phyloP scores from a whole-genome alignment of 1,284 basidiomycete genomes.

The Ustilago nuda region DNA sequence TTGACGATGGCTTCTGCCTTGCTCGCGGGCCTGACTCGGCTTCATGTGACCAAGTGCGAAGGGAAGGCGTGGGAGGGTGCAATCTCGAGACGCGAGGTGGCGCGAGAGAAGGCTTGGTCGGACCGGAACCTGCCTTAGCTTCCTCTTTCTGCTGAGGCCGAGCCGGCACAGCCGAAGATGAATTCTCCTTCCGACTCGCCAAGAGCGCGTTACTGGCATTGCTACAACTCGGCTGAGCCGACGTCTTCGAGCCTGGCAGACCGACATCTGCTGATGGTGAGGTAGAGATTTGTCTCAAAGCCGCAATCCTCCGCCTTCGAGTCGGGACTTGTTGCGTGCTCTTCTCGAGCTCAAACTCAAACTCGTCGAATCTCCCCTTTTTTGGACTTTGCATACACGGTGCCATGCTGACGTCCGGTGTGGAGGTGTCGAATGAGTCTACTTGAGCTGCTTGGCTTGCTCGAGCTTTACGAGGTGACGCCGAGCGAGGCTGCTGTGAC shows the following conservation, averaged over 20 bases:
- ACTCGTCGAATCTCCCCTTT: conserved; percentile 48
- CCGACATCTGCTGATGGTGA: conserved; percentile 27
- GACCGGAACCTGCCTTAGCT: conserved; percentile 13
- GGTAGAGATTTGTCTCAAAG: conserved; percentile 10
- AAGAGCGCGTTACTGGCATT: conserved; percentile 10
- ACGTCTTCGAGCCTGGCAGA: conserved; percentile 33
- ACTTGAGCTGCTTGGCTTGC: conserved; percentile 26
- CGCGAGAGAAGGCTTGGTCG: conserved; percentile 25
- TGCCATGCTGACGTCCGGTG: conserved; percentile 32
- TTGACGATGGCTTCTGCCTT: not conserved
- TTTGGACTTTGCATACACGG: conserved; percentile 48
- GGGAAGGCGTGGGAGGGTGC: conserved; percentile 15
- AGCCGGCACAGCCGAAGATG: not conserved
- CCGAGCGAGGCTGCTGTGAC: conserved; percentile 6
- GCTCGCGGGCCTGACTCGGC: not conserved
- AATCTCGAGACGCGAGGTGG: conserved; percentile 21
- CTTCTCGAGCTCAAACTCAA: conserved; percentile 50
- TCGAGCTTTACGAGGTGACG: conserved; percentile 27
- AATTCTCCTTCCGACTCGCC: conserved; percentile 38
- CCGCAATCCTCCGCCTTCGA: conserved; percentile 24
- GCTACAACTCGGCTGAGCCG: not conserved
- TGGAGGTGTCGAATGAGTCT: conserved; percentile 34
- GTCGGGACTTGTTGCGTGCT: conserved; percentile 27
- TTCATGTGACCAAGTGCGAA: conserved; percentile 14
- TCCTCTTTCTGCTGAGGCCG: conserved; percentile 1